Base-by-base conservation (phyloP, 2,329 filamentous ascomycete species). In the Chaetoscypha palmicola region DNA sequence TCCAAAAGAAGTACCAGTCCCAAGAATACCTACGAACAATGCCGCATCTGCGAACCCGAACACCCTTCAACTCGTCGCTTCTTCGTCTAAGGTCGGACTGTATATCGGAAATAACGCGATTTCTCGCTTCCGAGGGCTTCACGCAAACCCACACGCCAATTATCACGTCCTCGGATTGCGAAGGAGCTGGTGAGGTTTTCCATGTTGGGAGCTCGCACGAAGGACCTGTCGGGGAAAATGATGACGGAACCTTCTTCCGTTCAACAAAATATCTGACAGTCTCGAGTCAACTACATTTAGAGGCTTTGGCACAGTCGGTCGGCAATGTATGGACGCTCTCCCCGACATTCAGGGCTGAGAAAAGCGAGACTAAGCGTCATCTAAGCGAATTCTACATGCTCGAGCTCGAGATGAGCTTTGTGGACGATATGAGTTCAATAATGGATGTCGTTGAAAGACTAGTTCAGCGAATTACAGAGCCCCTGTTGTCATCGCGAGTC, bases 381-480 rank as follows among this genome's bases (percentile, higher is more conserved):
- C 71, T 98, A 49, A 95, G 88, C 68, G 92, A 98, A 61, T 97
- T 98, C 59, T 97, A 97, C 67, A 97, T 98, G 92, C 76, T 98
- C 2, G 92, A 98, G 66, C 90, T 83, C 12, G 92, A 98, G 64
- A 71, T 90, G 62, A 83, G 80, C 58, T 95, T 95, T 62, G 76
- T 83, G 32, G 73, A 85, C 36, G 69, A 79, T 51, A 71, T 95
- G 52, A 68, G 74, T 22, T 69, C 75, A 20, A 72, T 98, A 55
- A 92, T 94, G 76, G 71, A 81, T 45, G 64, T 91, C n/a, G 76
- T 88, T 2, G 88, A 97, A 63, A 71, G 81, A 43, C 80, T 95
- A 74, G 70, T 96, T 39, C 77, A 77, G 32, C 68, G 70, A 47
- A 73, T 74, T 3, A 65, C 64, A 5, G 66, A 69, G 14, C 58